Evolutionary conservation across 371 early-diverging fungal genomes (phyloP).

Genomic region (Enteropsectra breve): DNA sequence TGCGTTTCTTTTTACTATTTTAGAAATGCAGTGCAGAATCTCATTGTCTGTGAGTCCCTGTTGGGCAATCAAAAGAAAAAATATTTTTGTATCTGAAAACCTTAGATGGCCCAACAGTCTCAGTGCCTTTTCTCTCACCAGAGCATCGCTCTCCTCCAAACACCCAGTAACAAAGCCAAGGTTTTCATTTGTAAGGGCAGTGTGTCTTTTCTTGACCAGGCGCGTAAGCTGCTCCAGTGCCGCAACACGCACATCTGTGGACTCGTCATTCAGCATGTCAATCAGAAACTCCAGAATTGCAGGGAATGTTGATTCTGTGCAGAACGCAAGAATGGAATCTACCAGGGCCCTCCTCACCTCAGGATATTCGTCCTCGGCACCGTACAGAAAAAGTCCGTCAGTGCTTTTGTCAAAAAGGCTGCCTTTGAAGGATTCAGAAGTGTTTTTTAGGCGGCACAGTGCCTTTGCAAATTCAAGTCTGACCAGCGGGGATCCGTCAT

Average conservation of each 20-base stretch:
- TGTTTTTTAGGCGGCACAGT: constrained; percentile 13
- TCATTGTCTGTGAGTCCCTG: background rate
- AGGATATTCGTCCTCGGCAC: constrained; percentile 43
- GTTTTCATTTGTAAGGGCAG: background rate
- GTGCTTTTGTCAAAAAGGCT: constrained; percentile 28
- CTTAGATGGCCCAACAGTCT: background rate
- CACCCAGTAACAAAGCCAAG: background rate
- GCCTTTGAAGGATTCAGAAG: background rate
- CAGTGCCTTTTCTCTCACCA: background rate
- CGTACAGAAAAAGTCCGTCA: constrained; percentile 40
- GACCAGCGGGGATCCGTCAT: constrained; percentile 19
- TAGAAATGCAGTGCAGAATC: background rate
- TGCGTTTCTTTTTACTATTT: constrained; percentile 2
- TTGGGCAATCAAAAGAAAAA: background rate
- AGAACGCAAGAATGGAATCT: constrained; percentile 11
- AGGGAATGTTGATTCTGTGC: background rate
- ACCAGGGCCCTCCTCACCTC: constrained; percentile 32
- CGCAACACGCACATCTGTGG: background rate
- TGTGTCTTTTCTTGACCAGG: background rate
- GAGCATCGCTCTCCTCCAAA: constrained; percentile 2
- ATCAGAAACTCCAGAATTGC: constrained; percentile 6
- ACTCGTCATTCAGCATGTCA: constrained; percentile 17
- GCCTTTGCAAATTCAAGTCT: constrained; percentile 25
- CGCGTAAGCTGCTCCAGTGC: background rate
- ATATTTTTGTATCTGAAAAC: background rate